Percentiles rank a stretch among this genome's conserved stretches.
Conservation (phyloP, 306 rosid genomes). For the Ochetophila trinervis region DNA sequence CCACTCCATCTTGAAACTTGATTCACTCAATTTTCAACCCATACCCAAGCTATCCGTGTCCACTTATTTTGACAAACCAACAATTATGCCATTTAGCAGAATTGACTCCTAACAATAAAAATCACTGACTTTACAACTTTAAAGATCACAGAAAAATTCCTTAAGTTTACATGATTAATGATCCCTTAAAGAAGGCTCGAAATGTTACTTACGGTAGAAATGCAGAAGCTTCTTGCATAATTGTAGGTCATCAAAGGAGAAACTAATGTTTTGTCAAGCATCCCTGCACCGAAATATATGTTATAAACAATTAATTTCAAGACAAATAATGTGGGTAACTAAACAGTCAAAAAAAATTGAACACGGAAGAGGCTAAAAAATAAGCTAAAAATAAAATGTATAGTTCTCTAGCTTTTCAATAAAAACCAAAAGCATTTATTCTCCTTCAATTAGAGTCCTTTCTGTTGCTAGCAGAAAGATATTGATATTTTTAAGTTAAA, state of each 20-base stretch:
- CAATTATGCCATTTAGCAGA: neutral
- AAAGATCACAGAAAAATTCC: neutral
- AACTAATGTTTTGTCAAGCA: constrained; percentile 53
- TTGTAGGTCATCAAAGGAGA: constrained; percentile 51
- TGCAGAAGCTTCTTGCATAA: constrained; percentile 39
- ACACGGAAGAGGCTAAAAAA: no score
- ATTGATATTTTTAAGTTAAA: no score
- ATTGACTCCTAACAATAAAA: neutral
- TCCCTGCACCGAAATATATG: constrained; percentile 39
- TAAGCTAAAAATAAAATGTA: no score
- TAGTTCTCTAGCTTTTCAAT: no score
- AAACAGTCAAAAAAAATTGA: no score
- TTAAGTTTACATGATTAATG: neutral
- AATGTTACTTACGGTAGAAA: constrained; percentile 38
- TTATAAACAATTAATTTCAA: constrained; percentile 12
- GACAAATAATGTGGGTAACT: neutral
- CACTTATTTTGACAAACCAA: neutral
- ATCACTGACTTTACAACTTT: neutral
- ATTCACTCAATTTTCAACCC: no score
- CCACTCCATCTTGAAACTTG: no score
- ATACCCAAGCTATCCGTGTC: no score
- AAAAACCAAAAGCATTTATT: no score
- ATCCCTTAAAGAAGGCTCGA: neutral
- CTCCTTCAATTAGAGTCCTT: no score
- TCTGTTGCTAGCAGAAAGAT: no score